A percentile compares a stretch with the other conserved stretches of the same genome.
phyloP scores from a whole-genome alignment of 306 rosid genomes.

The Malus domestica region DNA sequence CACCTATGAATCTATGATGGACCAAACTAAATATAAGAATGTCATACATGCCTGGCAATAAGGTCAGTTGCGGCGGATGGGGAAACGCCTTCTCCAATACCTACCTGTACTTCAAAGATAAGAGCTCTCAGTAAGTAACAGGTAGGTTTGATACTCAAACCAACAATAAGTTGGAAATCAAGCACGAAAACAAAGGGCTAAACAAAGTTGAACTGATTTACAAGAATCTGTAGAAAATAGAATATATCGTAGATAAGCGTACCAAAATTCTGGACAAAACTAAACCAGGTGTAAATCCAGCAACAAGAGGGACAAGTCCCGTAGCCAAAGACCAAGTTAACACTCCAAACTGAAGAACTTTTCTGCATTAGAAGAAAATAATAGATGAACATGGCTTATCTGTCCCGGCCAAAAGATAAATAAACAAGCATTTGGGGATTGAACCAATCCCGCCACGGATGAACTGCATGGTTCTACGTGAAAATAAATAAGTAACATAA shows the following conservation, averaged over 20 bases:
- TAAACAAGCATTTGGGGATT: neutral
- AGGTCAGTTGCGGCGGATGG: slow-evolving; percentile 99
- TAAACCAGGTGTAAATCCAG: slow-evolving; percentile 87
- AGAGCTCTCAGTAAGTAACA: slow-evolving; percentile 15
- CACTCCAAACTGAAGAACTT: slow-evolving; percentile 79
- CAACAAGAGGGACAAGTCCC: slow-evolving; percentile 72
- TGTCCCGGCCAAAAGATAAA: neutral
- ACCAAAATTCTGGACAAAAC: slow-evolving; percentile 79
- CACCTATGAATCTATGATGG: neutral
- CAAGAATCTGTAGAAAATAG: neutral
- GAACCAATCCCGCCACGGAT: neutral
- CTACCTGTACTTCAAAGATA: slow-evolving; percentile 56
- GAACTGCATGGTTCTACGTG: no score
- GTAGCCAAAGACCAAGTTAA: slow-evolving; percentile 87
- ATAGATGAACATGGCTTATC: slow-evolving; percentile 1
- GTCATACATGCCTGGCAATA: slow-evolving; percentile 86
- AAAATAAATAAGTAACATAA: neutral
- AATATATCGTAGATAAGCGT: slow-evolving; percentile 16
- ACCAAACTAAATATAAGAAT: neutral
- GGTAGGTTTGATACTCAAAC: slow-evolving; percentile 13
- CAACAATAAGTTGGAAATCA: neutral
- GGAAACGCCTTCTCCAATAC: slow-evolving; percentile 99
- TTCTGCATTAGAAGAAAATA: slow-evolving; percentile 43
- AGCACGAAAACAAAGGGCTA: neutral
- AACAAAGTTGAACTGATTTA: neutral